Evolutionary conservation across 2,329 filamentous ascomycete genomes (phyloP), one percentile per base, ranked within the genome.

Genomic region (Fusarium fracticaudum): DNA sequence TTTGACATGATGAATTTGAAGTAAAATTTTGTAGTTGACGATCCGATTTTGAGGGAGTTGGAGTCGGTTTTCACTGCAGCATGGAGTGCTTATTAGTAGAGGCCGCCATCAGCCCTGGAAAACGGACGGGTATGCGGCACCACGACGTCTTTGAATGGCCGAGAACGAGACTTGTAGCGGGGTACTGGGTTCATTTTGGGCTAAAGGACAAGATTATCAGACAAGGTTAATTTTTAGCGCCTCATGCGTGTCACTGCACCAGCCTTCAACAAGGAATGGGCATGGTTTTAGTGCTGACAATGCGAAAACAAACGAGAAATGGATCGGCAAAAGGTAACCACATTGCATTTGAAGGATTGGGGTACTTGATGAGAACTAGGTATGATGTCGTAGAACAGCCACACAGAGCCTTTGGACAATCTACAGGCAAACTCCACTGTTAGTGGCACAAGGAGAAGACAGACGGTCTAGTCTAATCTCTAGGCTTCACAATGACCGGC

Each of bases 41-140:
- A 31, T 40, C 17, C 26, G 18, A 22, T 3, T 7, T 22, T 17
- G 41, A 37, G 20, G 35, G 22, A 51, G 26, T 33, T 35, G n/a
- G 48, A 61, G 53, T 26, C 33, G n/a, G 38, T 67, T 47, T 47
- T 53, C 20, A 51, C 11, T 31, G 13, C 14, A 20, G n/a, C 22
- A 20, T 54, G 26, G 43, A 40, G 48, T 31, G 20, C 14, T 13
- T 40, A 29, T 13, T 40, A 29, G 61, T 20, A 35, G 59, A 17
- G 18, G 20, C 35, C 29, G 22, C 37, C 22, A 38, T 29, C 41
- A 68, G 41, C 54, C 64, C 20, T 62, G 47, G 9, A 11, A 18
- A 15, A 35, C 33, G 33, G 43, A 53, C 64, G 54, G 65, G 15
- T 68, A 68, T 47, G 17, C 65, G 65, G 54, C 65, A 68, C 51